Base-by-base conservation (phyloP, 371 early-diverging fungal genomes). In the Apophysomyces ossiformis region DNA sequence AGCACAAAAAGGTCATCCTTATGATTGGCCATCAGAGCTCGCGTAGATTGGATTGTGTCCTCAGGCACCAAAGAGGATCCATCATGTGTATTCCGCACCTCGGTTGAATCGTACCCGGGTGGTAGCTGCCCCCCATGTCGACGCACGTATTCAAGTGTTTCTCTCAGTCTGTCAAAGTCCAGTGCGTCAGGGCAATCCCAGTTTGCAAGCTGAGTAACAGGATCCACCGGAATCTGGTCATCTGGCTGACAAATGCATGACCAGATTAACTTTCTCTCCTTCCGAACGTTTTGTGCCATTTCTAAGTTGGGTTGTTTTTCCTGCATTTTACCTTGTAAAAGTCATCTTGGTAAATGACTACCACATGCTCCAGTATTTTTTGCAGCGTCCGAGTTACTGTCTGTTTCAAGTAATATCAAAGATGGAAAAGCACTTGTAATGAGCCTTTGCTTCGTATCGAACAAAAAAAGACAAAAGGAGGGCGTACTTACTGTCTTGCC, bases 131-230 rank as follows among this genome's bases (percentile, higher is more conserved):
- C 83, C 26, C 64, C n/a, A 46, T 81, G 69, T 36, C 68, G 60
- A 44, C 74, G 78, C 32, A 80, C 72, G 39, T 77, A 60, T 13
- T 67, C 44, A 11, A 93, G 72, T 0, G 72, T 69, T 0, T 67
- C 50, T 32, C 74, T 73, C 69, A 94, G 74, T 11, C 67, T 54
- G 0, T 66, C 56, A 66, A 90, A 87, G 58, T 94, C 90, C 2
- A 95, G 78, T 2, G 94, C 88, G 32, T 83, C 89, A 8, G 94
- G 94, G 45, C 91, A 92, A 73, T 96, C 96, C 96, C 95, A 96
- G 69, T 96, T 90, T 56, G 77, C 82, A 1, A 89, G 69, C 1
- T 89, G 87, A 5, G 90, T 85, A 37, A 74, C 72, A 4, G 76
- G 69, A 73, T 92, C 83, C 1, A 89, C 64, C 7, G 95, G 95